A percentile compares a stretch with the other conserved stretches of the same genome.
phyloP scores from a whole-genome alignment of 2,329 filamentous ascomycete genomes.

The Venturia nashicola region DNA sequence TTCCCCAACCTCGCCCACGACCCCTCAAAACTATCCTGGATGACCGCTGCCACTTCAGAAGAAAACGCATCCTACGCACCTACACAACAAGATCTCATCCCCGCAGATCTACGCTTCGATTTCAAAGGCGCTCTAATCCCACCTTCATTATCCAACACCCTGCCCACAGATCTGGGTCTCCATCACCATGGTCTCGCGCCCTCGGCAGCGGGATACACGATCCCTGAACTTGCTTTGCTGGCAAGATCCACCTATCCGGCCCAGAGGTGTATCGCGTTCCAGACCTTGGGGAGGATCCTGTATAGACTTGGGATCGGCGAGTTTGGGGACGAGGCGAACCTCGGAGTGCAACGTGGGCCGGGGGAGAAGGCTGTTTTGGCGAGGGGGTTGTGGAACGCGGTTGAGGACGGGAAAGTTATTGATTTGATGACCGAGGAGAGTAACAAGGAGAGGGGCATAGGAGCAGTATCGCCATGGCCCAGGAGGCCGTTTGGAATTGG shows the following conservation, averaged over 20 bases:
- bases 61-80: slow-evolving; percentile 77
- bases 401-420: slow-evolving; percentile 66
- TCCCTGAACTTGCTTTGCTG: slow-evolving; percentile 71
- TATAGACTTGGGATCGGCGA: slow-evolving; percentile 70
- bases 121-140: slow-evolving; percentile 73
- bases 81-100: slow-evolving; percentile 54
- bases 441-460: slow-evolving; percentile 53
- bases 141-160: slow-evolving; percentile 57
- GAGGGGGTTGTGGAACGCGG: slow-evolving; percentile 68
- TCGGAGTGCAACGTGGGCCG: slow-evolving; percentile 28
- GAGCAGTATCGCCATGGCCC: slow-evolving; percentile 72
- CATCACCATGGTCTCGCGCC: slow-evolving; percentile 92
- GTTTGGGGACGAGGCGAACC: slow-evolving; percentile 42
- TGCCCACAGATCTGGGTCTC: slow-evolving; percentile 67
- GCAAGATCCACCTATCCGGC: slow-evolving; percentile 71
- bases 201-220: slow-evolving; percentile 86
- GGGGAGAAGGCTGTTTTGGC: slow-evolving; percentile 41
- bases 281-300: slow-evolving; percentile 74
- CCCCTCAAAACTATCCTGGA: slow-evolving; percentile 80
- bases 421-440: slow-evolving; percentile 69
- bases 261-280: slow-evolving; percentile 84
- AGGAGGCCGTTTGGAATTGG: slow-evolving; percentile 86
- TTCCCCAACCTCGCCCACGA: slow-evolving; percentile 81
- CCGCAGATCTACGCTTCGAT: slow-evolving; percentile 75
- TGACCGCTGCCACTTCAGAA: slow-evolving; percentile 54